Conservation (phyloP, 805 yeast genomes). For the Kluyveromyces dobzhanskii region DNA sequence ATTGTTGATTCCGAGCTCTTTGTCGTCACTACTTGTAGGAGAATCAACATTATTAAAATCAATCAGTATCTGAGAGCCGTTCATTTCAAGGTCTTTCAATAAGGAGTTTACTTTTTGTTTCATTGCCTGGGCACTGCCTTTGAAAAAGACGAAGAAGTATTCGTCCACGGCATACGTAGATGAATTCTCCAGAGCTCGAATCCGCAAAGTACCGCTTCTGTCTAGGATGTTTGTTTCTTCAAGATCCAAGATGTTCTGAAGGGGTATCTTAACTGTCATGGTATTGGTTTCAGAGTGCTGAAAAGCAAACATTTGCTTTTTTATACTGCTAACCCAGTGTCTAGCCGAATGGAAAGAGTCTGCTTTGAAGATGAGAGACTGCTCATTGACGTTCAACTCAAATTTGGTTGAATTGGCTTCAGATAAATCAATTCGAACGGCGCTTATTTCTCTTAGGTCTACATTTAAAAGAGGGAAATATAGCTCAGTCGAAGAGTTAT, state of each 20-base stretch:
- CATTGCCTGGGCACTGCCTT: slow-evolving; percentile 35
- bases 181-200: slow-evolving; percentile 53
- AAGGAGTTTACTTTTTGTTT: slow-evolving; percentile 33
- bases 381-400: slow-evolving; percentile 47
- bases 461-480: slow-evolving; percentile 76
- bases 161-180: slow-evolving; percentile 55
- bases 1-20: neutral
- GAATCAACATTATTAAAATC: neutral
- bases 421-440: slow-evolving; percentile 13
- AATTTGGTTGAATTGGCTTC: slow-evolving; percentile 64
- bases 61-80: slow-evolving; percentile 1
- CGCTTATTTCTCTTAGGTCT: slow-evolving; percentile 40
- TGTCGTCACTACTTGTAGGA: neutral
- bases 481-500: slow-evolving; percentile 63
- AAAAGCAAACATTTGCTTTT: slow-evolving; percentile 68
- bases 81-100: slow-evolving; percentile 8
- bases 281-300: slow-evolving; percentile 56
- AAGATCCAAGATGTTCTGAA: slow-evolving; percentile 54
- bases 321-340: slow-evolving; percentile 69
- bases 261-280: slow-evolving; percentile 71
- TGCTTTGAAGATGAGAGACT: slow-evolving; percentile 57
- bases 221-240: slow-evolving; percentile 51
- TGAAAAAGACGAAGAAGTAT: slow-evolving; percentile 60
- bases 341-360: slow-evolving; percentile 68
- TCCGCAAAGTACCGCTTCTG: slow-evolving; percentile 44